Conservation (phyloP, 148 eudicot species). For the Salicornia ramosissima region DNA sequence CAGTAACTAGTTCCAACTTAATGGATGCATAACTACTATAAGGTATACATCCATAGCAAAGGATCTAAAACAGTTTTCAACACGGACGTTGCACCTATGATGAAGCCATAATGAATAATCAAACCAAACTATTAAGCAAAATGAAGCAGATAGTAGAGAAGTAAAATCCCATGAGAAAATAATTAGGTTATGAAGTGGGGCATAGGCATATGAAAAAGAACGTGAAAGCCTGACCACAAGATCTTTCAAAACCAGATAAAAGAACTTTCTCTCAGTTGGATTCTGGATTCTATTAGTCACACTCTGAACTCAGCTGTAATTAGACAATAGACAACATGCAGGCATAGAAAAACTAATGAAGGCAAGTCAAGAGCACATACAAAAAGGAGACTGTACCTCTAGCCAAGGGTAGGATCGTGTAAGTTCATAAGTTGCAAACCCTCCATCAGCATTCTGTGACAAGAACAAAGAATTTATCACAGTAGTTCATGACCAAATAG, state of each 20-base stretch:
- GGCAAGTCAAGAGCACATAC: neutral
- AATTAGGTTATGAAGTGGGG: too few relatives aligned
- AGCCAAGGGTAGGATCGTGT: constrained; percentile 95
- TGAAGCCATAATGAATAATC: neutral
- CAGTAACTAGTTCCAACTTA: too few relatives aligned
- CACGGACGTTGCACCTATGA: neutral
- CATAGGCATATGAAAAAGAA: too few relatives aligned
- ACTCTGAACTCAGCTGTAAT: neutral
- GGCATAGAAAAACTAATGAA: neutral
- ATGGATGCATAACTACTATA: too few relatives aligned
- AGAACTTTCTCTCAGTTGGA: neutral
- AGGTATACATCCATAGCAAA: too few relatives aligned
- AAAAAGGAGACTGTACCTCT: constrained; percentile 52
- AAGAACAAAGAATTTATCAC: constrained; percentile 10
- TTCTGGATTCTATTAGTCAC: neutral
- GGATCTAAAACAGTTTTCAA: neutral
- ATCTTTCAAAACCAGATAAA: neutral
- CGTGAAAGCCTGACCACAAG: neutral
- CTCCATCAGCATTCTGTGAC: constrained; percentile 72
- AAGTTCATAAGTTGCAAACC: constrained; percentile 96
- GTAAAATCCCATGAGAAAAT: neutral
- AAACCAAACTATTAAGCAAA: neutral
- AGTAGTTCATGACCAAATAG: neutral
- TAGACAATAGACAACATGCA: constrained; percentile 1
- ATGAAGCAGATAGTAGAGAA: neutral